A percentile compares a stretch with the other conserved stretches of the same genome.
Conservation (phyloP, 345 rosid genomes). For the Geranium brycei region DNA sequence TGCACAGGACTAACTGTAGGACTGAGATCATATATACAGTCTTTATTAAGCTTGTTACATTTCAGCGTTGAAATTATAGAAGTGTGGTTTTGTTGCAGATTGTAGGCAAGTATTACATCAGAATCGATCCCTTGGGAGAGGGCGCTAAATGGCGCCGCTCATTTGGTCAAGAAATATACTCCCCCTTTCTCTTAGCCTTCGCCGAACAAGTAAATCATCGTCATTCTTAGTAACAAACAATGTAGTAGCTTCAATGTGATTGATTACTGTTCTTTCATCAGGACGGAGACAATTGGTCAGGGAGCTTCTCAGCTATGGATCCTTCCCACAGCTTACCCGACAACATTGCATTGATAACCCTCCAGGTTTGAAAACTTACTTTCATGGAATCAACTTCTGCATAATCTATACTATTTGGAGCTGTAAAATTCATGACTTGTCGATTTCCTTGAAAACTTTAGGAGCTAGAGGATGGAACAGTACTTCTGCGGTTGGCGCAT, state of each 20-base stretch:
- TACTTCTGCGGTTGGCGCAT: slow-evolving; percentile 83
- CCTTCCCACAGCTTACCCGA: slow-evolving; percentile 67
- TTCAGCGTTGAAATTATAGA: too few species aligned
- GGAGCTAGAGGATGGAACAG: slow-evolving; percentile 71
- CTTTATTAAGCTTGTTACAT: too few species aligned
- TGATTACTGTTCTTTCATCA: slow-evolving; percentile 19
- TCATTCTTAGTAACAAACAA: background rate
- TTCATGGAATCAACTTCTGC: too few species aligned
- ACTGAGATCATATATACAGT: too few species aligned
- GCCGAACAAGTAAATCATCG: slow-evolving; percentile 35
- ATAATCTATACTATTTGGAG: too few species aligned
- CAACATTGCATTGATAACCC: slow-evolving; percentile 70
- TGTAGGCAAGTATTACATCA: slow-evolving; percentile 81
- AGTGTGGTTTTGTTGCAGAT: slow-evolving; percentile 32
- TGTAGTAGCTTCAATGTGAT: background rate
- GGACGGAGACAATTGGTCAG: slow-evolving; percentile 53
- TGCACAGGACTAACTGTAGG: slow-evolving; percentile 77
- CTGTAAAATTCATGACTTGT: too few species aligned
- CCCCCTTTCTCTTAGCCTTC: slow-evolving; percentile 79
- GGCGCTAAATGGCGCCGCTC: slow-evolving; percentile 95
- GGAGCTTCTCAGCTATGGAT: slow-evolving; percentile 62
- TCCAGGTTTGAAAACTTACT: slow-evolving; percentile 35
- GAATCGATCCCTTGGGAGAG: slow-evolving; percentile 68
- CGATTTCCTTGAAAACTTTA: slow-evolving; percentile 12
- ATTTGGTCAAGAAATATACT: slow-evolving; percentile 87